Base-by-base conservation (phyloP, 345 rosid species). In the Noccaea bulbosa region DNA sequence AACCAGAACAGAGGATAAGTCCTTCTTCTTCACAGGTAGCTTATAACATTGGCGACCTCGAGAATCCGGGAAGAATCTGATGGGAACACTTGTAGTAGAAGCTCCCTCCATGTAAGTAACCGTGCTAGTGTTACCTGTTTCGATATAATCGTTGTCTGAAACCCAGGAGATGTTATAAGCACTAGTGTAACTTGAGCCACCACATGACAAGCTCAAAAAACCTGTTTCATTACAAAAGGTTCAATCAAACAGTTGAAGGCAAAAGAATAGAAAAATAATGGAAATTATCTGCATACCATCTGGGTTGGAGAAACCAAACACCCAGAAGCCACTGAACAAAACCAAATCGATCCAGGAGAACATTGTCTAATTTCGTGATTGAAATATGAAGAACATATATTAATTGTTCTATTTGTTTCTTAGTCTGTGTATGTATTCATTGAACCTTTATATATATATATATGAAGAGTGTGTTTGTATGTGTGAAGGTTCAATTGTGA, bases 201-300 rank as follows among this genome's bases (percentile, higher is more conserved):
- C 97, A 74, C 98, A 93, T 2, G 88, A 72, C 48, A 93, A 78
- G 65, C 98, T 93, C 82, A 93, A 74, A 81, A 87, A 93, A 81
- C 92, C 98, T 93, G 91, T 65, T 61, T 9, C 71, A 59, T 65
- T 10, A 51, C 10, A 43, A 34, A 34, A 53, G 56, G 62, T 50
- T 37, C 2, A 11, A 34, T 67, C 46, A 58, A 67, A 73, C 11
- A 58, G 50, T 57, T 50, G 8, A 22, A 52, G 14, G 43, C 1
- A 53, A 62, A 20, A 12, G 1, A 47, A 32, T 1, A 6, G 22
- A 4, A 62, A 46, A 9, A 11, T 4, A 11, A 15, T 5, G 39
- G 6, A 40, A 14, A 11, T 24, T 22, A 33, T 64, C n/a, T 38
- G 58, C 79, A 16, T 81, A 89, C 98, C 96, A 63, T 86, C 82